Percentiles rank a stretch among this genome's conserved stretches.
Conservation (phyloP, 2,329 filamentous ascomycete species). For the Emergomyces orientalis region DNA sequence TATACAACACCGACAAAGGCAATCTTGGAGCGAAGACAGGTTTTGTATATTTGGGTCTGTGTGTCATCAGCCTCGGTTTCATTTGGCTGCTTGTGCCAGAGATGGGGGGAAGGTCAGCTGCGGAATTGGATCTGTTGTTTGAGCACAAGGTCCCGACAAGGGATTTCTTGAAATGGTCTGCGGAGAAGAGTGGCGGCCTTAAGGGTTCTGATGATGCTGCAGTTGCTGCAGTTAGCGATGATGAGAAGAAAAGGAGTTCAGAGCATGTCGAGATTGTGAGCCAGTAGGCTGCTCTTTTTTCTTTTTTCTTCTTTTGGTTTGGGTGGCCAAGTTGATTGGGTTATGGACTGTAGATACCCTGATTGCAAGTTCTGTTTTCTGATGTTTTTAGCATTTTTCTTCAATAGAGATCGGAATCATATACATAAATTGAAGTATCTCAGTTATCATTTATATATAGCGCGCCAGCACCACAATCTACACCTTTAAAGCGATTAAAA, state of each 20-base stretch:
- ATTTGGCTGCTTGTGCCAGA: slow-evolving; percentile 45
- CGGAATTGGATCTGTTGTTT: slow-evolving; percentile 41
- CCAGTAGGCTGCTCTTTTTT: background rate
- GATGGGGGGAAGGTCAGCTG: slow-evolving; percentile 41
- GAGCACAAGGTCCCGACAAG: slow-evolving; percentile 18
- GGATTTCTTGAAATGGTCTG: slow-evolving; percentile 21
- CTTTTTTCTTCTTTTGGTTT: background rate
- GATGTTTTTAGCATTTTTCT: no score
- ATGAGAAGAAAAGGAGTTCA: background rate
- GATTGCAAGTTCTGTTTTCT: background rate
- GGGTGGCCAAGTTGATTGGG: background rate
- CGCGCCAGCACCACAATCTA: no score
- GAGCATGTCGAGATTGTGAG: background rate
- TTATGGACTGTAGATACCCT: background rate
- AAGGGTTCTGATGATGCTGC: slow-evolving; percentile 15
- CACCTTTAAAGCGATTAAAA: no score
- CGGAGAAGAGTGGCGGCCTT: slow-evolving; percentile 16
- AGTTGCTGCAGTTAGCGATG: background rate
- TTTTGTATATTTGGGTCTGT: slow-evolving; percentile 34
- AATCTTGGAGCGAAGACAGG: slow-evolving; percentile 35
- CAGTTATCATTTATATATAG: no score
- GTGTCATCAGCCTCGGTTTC: slow-evolving; percentile 23
- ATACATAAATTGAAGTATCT: no score
- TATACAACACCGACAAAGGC: slow-evolving; percentile 42
- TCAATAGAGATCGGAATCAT: no score